Evolutionary conservation across 768 basidiomycete species (phyloP).

Genomic region (Tubosaeta sp.): DNA sequence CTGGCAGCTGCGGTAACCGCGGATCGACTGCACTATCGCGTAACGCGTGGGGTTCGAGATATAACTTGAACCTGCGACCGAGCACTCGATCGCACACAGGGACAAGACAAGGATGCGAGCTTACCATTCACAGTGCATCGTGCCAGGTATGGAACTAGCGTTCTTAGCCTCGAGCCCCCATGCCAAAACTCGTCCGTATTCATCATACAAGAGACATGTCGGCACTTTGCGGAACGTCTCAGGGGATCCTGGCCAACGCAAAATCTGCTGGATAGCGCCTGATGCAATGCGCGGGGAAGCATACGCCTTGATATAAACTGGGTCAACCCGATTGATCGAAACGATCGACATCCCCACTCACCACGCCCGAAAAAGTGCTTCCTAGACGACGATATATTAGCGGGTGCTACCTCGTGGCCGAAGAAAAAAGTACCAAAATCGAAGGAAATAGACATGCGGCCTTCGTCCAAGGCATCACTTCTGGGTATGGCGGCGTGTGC

Average conservation of each 20-base stretch:
- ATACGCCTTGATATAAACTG: slow-evolving; percentile 55
- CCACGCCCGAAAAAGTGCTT: slow-evolving; percentile 85
- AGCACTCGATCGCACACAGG: not conserved
- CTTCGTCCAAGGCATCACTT: slow-evolving; percentile 47
- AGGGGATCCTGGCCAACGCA: slow-evolving; percentile 81
- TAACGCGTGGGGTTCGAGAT: slow-evolving; percentile 76
- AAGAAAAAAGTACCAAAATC: slow-evolving; percentile 62
- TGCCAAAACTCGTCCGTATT: slow-evolving; percentile 64
- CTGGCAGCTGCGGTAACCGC: slow-evolving; percentile 74
- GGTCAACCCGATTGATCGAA: slow-evolving; percentile 5
- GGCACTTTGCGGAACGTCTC: slow-evolving; percentile 87
- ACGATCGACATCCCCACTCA: slow-evolving; percentile 37
- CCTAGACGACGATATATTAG: slow-evolving; percentile 39
- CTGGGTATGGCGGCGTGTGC: slow-evolving; percentile 9
- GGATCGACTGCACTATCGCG: slow-evolving; percentile 72
- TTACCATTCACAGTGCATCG: slow-evolving; percentile 54
- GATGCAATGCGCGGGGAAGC: slow-evolving; percentile 79
- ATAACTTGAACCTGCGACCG: slow-evolving; percentile 74
- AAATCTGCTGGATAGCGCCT: slow-evolving; percentile 78
- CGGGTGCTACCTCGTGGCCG: not conserved
- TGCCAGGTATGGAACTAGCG: slow-evolving; percentile 62
- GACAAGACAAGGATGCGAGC: not conserved
- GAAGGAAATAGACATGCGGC: slow-evolving; percentile 78
- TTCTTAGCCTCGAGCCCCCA: slow-evolving; percentile 92
- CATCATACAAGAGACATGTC: slow-evolving; percentile 81